Conservation (phyloP, 2,329 filamentous ascomycete genomes). For the Pseudofabraea citricarpa region DNA sequence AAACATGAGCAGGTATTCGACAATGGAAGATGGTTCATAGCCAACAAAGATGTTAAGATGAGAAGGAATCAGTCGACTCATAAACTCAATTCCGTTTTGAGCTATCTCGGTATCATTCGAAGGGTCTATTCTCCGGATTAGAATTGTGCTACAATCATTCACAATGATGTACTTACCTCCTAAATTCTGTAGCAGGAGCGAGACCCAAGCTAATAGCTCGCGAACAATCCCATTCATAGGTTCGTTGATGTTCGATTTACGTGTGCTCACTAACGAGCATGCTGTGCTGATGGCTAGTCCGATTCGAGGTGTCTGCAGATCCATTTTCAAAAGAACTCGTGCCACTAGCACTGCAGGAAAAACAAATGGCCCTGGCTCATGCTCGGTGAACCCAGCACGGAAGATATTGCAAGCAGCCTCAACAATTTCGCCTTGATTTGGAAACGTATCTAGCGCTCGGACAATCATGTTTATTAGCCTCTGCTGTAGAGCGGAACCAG, state of each 20-base stretch:
- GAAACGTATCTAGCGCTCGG: conserved; percentile 47
- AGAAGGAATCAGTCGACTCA: conserved; percentile 57
- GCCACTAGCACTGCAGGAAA: conserved; percentile 63
- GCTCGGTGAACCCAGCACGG: conserved; percentile 71
- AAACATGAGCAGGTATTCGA: conserved; percentile 68
- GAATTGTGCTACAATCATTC: too few relatives aligned
- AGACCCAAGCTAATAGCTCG: conserved; percentile 55
- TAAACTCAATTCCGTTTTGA: conserved; percentile 69
- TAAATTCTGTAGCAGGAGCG: conserved; percentile 58
- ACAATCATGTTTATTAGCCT: conserved; percentile 46
- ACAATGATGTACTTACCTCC: conserved; percentile 51
- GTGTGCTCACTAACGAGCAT: conserved; percentile 62
- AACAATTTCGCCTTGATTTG: conserved; percentile 59
- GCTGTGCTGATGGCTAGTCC: conserved; percentile 68
- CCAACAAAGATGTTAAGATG: conserved; percentile 57
- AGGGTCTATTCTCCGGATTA: conserved; percentile 44
- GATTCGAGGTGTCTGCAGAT: conserved; percentile 57
- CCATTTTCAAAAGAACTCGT: conserved; percentile 58
- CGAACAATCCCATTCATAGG: conserved; percentile 44
- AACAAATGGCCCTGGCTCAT: conserved; percentile 70
- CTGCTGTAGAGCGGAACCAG: conserved; percentile 44
- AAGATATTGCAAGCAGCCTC: conserved; percentile 69
- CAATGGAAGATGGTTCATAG: conserved; percentile 47
- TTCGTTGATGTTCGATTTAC: conserved; percentile 39
- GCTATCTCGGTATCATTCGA: conserved; percentile 66